phyloP scores from a whole-genome alignment of 129 eudicot genomes.

The Tagetes patula region DNA sequence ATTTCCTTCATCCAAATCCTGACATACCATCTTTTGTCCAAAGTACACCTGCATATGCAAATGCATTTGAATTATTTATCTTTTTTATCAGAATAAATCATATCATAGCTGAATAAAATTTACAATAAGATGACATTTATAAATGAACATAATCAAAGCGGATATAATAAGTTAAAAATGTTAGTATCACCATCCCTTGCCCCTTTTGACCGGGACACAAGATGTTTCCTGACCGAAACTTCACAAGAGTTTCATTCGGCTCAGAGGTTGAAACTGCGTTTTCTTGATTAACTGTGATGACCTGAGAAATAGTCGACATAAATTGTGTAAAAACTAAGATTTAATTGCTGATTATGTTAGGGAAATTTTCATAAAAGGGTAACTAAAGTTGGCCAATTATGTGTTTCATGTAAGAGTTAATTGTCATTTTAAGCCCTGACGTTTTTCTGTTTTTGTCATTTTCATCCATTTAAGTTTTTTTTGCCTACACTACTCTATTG shows the following conservation, averaged over 20 bases:
- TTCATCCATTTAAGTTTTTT: no score
- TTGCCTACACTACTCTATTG: no score
- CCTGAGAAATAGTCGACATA: constrained; percentile 31
- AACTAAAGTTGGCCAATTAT: constrained; percentile 1
- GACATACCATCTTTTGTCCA: constrained; percentile 84
- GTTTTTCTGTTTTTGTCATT: no score
- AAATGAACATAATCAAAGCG: background rate
- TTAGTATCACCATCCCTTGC: constrained; percentile 51
- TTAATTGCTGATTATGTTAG: background rate
- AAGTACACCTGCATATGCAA: constrained; percentile 60
- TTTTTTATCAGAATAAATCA: no score
- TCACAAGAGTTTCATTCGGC: constrained; percentile 63
- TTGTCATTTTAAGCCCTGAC: no score
- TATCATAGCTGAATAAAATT: no score
- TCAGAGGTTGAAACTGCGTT: constrained; percentile 54
- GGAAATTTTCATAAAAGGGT: background rate
- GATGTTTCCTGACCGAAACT: constrained; percentile 65
- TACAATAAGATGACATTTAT: background rate
- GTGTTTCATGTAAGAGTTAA: background rate
- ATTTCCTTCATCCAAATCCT: constrained; percentile 38
- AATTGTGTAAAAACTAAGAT: background rate
- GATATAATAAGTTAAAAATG: background rate
- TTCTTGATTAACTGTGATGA: constrained; percentile 75
- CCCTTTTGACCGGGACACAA: constrained; percentile 50
- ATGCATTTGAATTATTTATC: background rate